A percentile compares a stretch with the other conserved stretches of the same genome.
phyloP scores from a whole-genome alignment of 108 stramenopile species.

The Skeletonema grethae region DNA sequence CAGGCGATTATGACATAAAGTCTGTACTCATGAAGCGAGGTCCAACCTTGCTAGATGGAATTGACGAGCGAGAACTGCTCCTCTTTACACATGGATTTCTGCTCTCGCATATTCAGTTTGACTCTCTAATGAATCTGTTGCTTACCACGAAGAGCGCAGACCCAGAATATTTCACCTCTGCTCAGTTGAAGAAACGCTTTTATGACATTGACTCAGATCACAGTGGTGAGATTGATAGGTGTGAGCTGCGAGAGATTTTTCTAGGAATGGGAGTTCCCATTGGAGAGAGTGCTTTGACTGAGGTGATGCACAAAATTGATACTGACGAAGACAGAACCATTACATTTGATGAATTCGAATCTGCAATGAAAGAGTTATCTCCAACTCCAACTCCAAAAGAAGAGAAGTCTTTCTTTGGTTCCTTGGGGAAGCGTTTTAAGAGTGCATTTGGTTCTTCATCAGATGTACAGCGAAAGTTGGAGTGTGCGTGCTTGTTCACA shows the following conservation, averaged over 20 bases:
- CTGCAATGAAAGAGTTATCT: conserved; percentile 13
- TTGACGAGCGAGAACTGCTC: conserved; percentile 34
- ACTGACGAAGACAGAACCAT: conserved; percentile 37
- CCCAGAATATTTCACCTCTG: conserved; percentile 12
- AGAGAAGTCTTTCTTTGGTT: conserved; percentile 1
- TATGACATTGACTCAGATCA: conserved; percentile 60
- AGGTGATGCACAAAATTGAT: conserved; percentile 46
- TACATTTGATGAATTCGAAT: conserved; percentile 44
- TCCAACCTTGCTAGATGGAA: conserved; percentile 31
- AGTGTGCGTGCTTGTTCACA: conserved; percentile 23
- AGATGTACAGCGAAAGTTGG: conserved; percentile 22
- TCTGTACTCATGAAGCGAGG: conserved; percentile 47
- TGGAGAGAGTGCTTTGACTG: conserved; percentile 29
- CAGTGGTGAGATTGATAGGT: conserved; percentile 49
- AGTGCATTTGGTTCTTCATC: neutral
- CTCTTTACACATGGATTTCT: conserved; percentile 39
- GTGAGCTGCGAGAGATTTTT: conserved; percentile 32
- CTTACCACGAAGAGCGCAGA: conserved; percentile 22
- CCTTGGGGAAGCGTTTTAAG: conserved; percentile 13
- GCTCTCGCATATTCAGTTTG: conserved; percentile 29
- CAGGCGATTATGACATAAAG: conserved; percentile 32
- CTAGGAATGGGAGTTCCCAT: conserved; percentile 39
- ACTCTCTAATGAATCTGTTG: conserved; percentile 17
- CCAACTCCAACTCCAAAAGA: conserved; percentile 19
- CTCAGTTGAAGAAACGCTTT: conserved; percentile 55